Percentiles rank a stretch among this genome's conserved stretches.
Evolutionary conservation across 768 basidiomycete species (phyloP).

Genomic region (Lactarius vividus): DNA sequence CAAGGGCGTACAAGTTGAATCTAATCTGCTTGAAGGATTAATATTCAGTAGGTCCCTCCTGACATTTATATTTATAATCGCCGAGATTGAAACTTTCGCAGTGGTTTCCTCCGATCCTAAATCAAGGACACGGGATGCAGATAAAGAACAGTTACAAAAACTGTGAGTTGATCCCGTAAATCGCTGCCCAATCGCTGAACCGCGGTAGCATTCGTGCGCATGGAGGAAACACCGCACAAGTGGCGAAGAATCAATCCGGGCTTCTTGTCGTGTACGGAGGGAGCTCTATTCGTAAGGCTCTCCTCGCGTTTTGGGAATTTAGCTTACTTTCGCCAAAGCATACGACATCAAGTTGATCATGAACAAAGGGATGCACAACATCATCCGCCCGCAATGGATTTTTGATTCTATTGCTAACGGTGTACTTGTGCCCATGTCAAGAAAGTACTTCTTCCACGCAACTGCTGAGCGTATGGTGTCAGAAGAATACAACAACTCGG

Average conservation of each 20-base stretch:
- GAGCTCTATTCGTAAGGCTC: slow-evolving; percentile 55
- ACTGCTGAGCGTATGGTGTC: slow-evolving; percentile 47
- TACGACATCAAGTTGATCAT: slow-evolving; percentile 71
- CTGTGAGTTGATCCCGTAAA: slow-evolving; percentile 43
- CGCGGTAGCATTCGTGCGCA: slow-evolving; percentile 60
- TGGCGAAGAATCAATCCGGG: slow-evolving; percentile 52
- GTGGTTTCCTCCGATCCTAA: slow-evolving; percentile 77
- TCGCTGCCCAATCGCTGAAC: slow-evolving; percentile 1
- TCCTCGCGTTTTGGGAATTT: no score
- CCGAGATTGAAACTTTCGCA: slow-evolving; percentile 32
- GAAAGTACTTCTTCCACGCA: slow-evolving; percentile 83
- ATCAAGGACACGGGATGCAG: slow-evolving; percentile 60
- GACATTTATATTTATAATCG: not conserved
- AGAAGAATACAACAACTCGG: slow-evolving; percentile 46
- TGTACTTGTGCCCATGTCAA: slow-evolving; percentile 56
- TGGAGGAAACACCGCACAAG: slow-evolving; percentile 64
- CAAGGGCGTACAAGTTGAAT: slow-evolving; percentile 56
- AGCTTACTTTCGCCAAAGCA: slow-evolving; percentile 40
- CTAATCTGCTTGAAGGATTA: slow-evolving; percentile 67
- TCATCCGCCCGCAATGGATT: slow-evolving; percentile 82
- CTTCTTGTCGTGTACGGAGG: slow-evolving; percentile 69
- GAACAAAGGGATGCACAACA: slow-evolving; percentile 64
- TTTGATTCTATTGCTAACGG: slow-evolving; percentile 66
- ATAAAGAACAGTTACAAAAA: slow-evolving; percentile 67
- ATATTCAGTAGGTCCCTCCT: slow-evolving; percentile 65